Conservation (phyloP, 805 yeast species). For the Metschnikowia rubicola region DNA sequence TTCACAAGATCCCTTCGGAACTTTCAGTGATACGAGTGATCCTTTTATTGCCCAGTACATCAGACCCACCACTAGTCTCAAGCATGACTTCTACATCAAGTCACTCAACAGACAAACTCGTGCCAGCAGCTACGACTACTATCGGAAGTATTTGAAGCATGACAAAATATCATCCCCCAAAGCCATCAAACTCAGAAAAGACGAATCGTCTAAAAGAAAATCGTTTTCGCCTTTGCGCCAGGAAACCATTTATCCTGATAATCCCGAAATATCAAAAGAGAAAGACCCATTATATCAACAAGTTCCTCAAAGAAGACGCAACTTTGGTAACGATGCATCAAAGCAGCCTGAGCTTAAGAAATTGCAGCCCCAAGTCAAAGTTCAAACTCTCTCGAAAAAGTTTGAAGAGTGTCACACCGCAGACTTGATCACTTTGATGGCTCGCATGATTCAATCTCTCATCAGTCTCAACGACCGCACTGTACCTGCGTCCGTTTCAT, state of each 20-base stretch:
- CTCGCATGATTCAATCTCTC: conserved; percentile 77
- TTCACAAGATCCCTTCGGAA: no score
- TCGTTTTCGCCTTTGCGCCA: conserved; percentile 6
- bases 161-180: not conserved
- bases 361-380: conserved; percentile 13
- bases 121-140: conserved; percentile 14
- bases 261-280: not conserved
- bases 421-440: conserved; percentile 66
- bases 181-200: not conserved
- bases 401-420: conserved; percentile 67
- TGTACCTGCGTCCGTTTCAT: conserved; percentile 33
- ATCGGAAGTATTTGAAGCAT: conserved; percentile 14
- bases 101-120: conserved; percentile 12
- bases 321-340: conserved; percentile 2
- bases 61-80: conserved; percentile 11
- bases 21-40: conserved; percentile 1
- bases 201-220: not conserved
- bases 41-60: conserved; percentile 19
- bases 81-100: conserved; percentile 12
- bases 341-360: conserved; percentile 11
- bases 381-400: conserved; percentile 38
- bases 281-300: conserved; percentile 1
- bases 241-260: not conserved
- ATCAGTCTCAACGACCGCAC: conserved; percentile 68
- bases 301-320: conserved; percentile 9